These are phyloP conservation scores for Acanthamoeba healyi DNA, from an alignment of 208 protist species.

Conservation along the genomic window DNA sequence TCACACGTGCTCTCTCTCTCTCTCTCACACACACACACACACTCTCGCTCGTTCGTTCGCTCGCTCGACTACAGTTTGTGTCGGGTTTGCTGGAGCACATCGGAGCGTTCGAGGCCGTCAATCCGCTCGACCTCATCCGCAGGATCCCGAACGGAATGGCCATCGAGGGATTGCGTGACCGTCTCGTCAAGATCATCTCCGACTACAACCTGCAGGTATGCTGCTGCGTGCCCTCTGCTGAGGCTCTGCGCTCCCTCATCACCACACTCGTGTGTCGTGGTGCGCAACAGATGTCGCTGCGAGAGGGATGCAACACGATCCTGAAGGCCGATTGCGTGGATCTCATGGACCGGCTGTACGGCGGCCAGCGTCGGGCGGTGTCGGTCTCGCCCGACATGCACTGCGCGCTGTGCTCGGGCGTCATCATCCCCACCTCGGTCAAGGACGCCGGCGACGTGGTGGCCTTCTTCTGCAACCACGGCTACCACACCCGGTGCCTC, in stretches of 20 bases:
- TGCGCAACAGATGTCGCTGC: constrained; percentile 80
- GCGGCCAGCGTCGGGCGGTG: not conserved
- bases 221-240: no score
- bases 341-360: constrained; percentile 54
- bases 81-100: constrained; percentile 88
- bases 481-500: constrained; percentile 58
- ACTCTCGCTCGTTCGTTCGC: not conserved
- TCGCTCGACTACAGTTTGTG: constrained; percentile 79
- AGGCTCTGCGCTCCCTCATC: no score
- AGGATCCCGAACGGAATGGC: constrained; percentile 81
- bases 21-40: not conserved
- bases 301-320: constrained; percentile 85
- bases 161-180: constrained; percentile 87
- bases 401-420: constrained; percentile 34
- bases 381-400: constrained; percentile 42
- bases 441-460: constrained; percentile 66
- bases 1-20: not conserved
- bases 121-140: constrained; percentile 89
- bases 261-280: not conserved
- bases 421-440: constrained; percentile 15
- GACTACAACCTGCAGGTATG: constrained; percentile 90
- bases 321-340: constrained; percentile 86
- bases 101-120: constrained; percentile 84
- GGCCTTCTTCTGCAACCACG: constrained; percentile 70
- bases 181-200: constrained; percentile 89